Evolutionary conservation across 2,329 filamentous ascomycete genomes (phyloP).

Genomic region (Colletotrichum viniferum): DNA sequence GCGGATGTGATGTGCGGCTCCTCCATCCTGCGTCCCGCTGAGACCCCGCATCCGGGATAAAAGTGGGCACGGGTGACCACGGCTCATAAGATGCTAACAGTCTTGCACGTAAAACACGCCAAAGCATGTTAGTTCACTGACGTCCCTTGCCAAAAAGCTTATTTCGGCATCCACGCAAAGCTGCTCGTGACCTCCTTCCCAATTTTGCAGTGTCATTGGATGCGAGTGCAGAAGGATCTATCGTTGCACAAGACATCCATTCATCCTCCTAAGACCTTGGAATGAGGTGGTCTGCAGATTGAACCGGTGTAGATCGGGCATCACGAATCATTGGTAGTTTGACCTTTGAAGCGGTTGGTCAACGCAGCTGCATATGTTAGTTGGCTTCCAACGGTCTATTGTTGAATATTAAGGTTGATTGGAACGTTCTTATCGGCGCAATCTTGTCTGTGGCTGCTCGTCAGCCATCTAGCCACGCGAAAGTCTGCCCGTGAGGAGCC

Average conservation of each 20-base stretch:
- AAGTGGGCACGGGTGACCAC: not conserved
- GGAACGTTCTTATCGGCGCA: not conserved
- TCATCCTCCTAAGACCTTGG: not conserved
- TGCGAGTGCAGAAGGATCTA: not conserved
- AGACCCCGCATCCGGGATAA: not conserved
- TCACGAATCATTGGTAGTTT: not conserved
- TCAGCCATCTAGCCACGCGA: not conserved
- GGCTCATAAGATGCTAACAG: not conserved
- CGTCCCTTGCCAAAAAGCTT: not conserved
- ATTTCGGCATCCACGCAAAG: not conserved
- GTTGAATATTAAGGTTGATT: not conserved
- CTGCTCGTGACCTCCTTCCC: not conserved
- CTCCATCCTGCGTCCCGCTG: not conserved
- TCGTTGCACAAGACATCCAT: not conserved
- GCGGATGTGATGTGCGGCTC: not conserved
- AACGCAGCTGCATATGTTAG: not conserved
- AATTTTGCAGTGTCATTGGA: not conserved
- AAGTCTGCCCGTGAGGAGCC: not conserved
- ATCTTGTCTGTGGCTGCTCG: not conserved
- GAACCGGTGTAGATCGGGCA: accelerated
- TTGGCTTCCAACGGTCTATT: not conserved
- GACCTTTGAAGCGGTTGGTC: not conserved
- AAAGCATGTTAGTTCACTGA: not conserved
- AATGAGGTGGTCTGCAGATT: not conserved
- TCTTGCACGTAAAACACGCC: accelerated